These are phyloP conservation scores for Venturia nashicola DNA, from an alignment of 2,329 filamentous ascomycete genomes.

Conservation along the genomic window DNA sequence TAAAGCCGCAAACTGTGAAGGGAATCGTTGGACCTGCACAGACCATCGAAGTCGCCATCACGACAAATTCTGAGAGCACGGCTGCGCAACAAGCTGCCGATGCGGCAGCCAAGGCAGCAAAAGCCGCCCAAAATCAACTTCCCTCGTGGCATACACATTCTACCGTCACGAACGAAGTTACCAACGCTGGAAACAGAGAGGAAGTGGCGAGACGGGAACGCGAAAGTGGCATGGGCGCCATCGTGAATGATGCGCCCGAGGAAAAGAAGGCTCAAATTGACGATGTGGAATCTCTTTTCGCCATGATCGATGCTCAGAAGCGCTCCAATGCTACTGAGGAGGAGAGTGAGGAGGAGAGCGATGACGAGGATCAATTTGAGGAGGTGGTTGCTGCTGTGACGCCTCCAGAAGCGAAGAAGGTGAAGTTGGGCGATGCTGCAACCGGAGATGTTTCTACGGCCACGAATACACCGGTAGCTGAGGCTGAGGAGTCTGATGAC, in stretches of 20 bases:
- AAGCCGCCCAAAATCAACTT: conserved; percentile 56
- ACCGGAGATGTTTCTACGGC: conserved; percentile 12
- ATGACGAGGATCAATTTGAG: conserved; percentile 40
- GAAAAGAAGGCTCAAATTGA: conserved; percentile 45
- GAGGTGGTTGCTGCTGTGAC: conserved; percentile 39
- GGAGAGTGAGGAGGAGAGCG: conserved; percentile 35
- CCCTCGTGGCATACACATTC: conserved; percentile 62
- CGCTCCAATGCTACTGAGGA: conserved; percentile 27
- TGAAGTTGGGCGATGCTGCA: conserved; percentile 41
- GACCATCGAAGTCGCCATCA: conserved; percentile 58
- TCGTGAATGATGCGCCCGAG: conserved; percentile 27
- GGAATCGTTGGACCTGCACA: conserved; percentile 55
- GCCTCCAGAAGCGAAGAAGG: conserved; percentile 41
- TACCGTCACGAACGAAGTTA: conserved; percentile 50
- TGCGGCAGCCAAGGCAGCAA: conserved; percentile 50
- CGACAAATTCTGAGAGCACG: conserved; percentile 50
- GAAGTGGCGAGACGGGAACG: conserved; percentile 16
- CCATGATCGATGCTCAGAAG: conserved; percentile 51
- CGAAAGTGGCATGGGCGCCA: not conserved
- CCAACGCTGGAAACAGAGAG: conserved; percentile 3
- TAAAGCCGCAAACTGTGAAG: conserved; percentile 53
- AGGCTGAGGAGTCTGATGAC: conserved; percentile 33
- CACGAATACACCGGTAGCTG: conserved; percentile 21
- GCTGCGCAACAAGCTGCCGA: conserved; percentile 57
- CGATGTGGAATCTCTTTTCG: conserved; percentile 43